Evolutionary conservation across 2,329 filamentous ascomycete genomes (phyloP).

Genomic region (Trichoderma simmonsii): DNA sequence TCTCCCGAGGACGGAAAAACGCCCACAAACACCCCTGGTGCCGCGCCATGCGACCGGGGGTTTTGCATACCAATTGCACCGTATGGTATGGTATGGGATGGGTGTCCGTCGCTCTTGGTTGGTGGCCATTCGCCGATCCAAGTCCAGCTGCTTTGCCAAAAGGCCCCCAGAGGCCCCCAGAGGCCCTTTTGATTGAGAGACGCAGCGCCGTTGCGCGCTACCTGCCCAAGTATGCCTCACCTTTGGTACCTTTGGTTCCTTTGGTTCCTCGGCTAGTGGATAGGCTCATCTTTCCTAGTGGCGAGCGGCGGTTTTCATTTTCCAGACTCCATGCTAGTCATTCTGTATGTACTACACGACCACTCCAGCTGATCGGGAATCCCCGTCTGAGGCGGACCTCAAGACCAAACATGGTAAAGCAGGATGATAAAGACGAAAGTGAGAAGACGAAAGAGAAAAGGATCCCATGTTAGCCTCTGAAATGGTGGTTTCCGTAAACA

Average conservation of each 20-base stretch:
- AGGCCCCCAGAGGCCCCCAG: neutral
- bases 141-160: neutral
- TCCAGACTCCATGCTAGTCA: neutral
- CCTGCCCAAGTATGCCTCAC: neutral
- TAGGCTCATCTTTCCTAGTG: neutral
- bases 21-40: neutral
- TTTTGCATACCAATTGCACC: neutral
- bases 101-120: neutral
- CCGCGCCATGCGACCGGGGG: slow-evolving; percentile 2
- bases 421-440: neutral
- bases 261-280: slow-evolving; percentile 4
- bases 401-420: neutral
- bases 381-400: neutral
- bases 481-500: neutral
- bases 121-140: neutral
- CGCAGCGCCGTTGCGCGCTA: neutral
- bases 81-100: neutral
- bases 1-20: neutral
- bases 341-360: neutral
- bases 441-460: neutral
- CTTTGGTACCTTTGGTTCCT: neutral
- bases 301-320: neutral
- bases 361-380: neutral
- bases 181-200: neutral
- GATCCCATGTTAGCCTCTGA: neutral